A percentile compares a stretch with the other conserved stretches of the same genome.
These are phyloP conservation scores for Geotrichum klebahnii DNA, from an alignment of 1,139 yeast genomes.

Conservation along the genomic window DNA sequence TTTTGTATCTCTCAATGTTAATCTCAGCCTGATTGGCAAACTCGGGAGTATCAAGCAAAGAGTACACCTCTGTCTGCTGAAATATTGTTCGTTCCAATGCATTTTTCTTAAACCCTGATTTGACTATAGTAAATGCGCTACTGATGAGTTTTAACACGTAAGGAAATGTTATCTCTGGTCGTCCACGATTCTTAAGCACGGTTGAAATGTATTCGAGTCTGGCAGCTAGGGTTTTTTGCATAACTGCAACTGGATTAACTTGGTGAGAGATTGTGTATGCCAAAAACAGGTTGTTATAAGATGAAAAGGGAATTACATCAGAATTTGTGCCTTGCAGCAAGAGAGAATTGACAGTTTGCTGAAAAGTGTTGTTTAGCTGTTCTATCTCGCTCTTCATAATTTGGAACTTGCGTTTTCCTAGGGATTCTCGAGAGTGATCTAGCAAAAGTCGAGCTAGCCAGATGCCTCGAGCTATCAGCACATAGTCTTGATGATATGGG, in stretches of 20 bases:
- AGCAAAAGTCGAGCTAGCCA: conserved; percentile 19
- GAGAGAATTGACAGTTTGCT: conserved; percentile 15
- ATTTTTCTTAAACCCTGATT: conserved; percentile 28
- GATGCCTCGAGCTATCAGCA: conserved; percentile 23
- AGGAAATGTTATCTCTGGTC: conserved; percentile 9
- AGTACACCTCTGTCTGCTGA: conserved; percentile 28
- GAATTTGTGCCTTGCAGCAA: conserved; percentile 20
- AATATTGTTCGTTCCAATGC: conserved; percentile 25
- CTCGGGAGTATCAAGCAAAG: conserved; percentile 30
- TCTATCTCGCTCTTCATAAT: conserved; percentile 1
- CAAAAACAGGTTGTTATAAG: conserved; percentile 24
- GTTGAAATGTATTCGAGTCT: conserved; percentile 11
- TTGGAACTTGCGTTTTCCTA: conserved; percentile 2
- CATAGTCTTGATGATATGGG: conserved; percentile 17
- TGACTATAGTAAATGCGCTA: conserved; percentile 25
- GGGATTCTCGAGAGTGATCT: not conserved
- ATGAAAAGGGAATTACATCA: conserved; percentile 13
- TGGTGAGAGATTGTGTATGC: conserved; percentile 27
- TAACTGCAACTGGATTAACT: conserved; percentile 20
- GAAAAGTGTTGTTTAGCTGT: conserved; percentile 14
- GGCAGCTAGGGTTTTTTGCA: conserved; percentile 21
- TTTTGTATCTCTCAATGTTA: conserved; percentile 64
- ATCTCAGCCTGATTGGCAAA: conserved; percentile 26
- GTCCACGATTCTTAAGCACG: conserved; percentile 3
- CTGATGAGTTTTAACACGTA: conserved; percentile 25